These are phyloP conservation scores for Citrus sp. DNA, from an alignment of 345 rosid genomes.

Conservation along the genomic window DNA sequence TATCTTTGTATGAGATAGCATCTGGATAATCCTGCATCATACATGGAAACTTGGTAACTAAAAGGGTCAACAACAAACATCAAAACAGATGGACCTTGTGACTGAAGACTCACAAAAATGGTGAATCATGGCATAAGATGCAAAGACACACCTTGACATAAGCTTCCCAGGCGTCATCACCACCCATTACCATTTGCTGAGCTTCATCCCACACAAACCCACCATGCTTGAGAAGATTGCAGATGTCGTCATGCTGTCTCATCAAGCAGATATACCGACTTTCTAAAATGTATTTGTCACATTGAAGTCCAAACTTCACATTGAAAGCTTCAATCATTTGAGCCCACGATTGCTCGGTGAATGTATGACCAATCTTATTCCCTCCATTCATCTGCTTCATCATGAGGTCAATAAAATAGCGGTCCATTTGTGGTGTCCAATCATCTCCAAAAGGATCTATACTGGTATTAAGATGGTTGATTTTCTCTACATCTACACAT, in stretches of 20 bases:
- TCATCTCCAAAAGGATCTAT: slow-evolving; percentile 30
- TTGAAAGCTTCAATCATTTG: slow-evolving; percentile 52
- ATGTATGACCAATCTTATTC: slow-evolving; percentile 37
- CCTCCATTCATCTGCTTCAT: slow-evolving; percentile 47
- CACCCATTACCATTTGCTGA: slow-evolving; percentile 49
- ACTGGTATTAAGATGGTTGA: slow-evolving; percentile 21
- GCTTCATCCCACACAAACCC: slow-evolving; percentile 67
- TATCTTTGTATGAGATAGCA: slow-evolving; percentile 48
- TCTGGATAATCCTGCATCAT: slow-evolving; percentile 63
- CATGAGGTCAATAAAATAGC: slow-evolving; percentile 52
- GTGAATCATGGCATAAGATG: neutral
- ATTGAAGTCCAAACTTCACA: slow-evolving; percentile 43
- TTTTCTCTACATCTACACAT: slow-evolving; percentile 38
- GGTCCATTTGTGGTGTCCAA: slow-evolving; percentile 65
- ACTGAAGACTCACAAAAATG: neutral
- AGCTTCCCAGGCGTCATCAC: slow-evolving; percentile 53
- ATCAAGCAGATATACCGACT: slow-evolving; percentile 49
- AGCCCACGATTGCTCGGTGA: slow-evolving; percentile 61
- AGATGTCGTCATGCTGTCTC: slow-evolving; percentile 59
- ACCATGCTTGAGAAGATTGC: slow-evolving; percentile 41
- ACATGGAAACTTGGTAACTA: neutral
- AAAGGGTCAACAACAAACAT: neutral
- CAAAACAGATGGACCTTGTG: neutral
- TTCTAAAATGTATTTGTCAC: slow-evolving; percentile 49
- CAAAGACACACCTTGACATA: slow-evolving; percentile 46